Conservation (phyloP, 441 rosid species). For the Erysimum pusillum region DNA sequence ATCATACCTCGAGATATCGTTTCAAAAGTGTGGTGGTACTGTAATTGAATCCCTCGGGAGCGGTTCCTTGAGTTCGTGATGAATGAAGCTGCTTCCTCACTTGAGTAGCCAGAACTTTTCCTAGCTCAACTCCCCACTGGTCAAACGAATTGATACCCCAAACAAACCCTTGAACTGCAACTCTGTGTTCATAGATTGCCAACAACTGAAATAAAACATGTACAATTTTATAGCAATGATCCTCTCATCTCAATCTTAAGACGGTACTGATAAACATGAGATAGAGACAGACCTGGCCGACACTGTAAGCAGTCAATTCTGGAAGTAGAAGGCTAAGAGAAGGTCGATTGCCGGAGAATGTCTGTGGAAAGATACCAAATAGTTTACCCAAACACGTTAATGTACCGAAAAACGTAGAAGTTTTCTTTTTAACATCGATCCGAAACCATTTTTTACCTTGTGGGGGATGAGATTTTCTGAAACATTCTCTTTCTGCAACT, state of each 20-base stretch:
- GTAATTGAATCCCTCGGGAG: conserved; percentile 80
- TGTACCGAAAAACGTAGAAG: not conserved
- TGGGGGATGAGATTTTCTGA: conserved; percentile 81
- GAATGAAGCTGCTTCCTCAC: conserved; percentile 87
- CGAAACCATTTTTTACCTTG: conserved; percentile 63
- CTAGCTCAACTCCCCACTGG: conserved; percentile 99
- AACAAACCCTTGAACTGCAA: conserved; percentile 90
- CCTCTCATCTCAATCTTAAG: conserved; percentile 4
- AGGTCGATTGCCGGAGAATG: conserved; percentile 89
- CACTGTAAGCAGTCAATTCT: conserved; percentile 71
- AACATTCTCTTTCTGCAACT: conserved; percentile 82
- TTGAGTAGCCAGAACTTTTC: conserved; percentile 96
- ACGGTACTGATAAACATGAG: conserved; percentile 7
- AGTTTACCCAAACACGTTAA: not conserved
- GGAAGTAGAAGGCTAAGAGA: conserved; percentile 94
- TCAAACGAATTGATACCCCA: conserved; percentile 98
- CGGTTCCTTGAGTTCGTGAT: conserved; percentile 74
- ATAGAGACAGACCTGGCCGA: conserved; percentile 77
- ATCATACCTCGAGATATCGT: conserved; percentile 75
- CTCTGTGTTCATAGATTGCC: conserved; percentile 96
- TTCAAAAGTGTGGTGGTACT: conserved; percentile 79
- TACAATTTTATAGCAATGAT: not conserved
- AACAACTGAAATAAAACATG: conserved; percentile 61
- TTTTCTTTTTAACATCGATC: conserved; percentile 17
- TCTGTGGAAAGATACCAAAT: conserved; percentile 55